These are phyloP conservation scores for Ustilago bromivora DNA, from an alignment of 1,284 basidiomycete genomes.

Conservation along the genomic window DNA sequence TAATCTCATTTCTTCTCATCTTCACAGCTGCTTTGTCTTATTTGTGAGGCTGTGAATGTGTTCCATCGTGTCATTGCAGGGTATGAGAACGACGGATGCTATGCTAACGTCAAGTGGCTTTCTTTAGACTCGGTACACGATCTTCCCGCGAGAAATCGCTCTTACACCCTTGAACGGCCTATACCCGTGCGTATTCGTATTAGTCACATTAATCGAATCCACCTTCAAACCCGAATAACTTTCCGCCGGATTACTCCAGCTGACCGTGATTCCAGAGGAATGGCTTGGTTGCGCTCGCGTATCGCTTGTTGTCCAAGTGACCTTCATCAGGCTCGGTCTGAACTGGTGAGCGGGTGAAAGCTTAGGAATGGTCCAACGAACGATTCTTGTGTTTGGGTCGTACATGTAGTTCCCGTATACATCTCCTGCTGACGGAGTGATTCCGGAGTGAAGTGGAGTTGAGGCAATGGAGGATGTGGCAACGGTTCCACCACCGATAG, in stretches of 20 bases:
- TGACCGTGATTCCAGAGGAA: slow-evolving; percentile 78
- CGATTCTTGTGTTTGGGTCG: slow-evolving; percentile 45
- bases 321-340: slow-evolving; percentile 37
- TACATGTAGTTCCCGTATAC: slow-evolving; percentile 51
- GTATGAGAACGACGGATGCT: neutral
- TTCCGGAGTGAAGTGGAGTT: slow-evolving; percentile 1
- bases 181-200: slow-evolving; percentile 69
- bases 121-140: slow-evolving; percentile 51
- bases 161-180: slow-evolving; percentile 77
- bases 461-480: slow-evolving; percentile 10
- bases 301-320: slow-evolving; percentile 40
- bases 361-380: slow-evolving; percentile 53
- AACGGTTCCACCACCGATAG: slow-evolving; percentile 28
- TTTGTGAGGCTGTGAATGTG: too few relatives aligned
- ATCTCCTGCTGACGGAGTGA: slow-evolving; percentile 19
- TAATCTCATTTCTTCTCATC: neutral
- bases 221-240: slow-evolving; percentile 85
- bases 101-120: neutral
- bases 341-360: slow-evolving; percentile 16
- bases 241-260: slow-evolving; percentile 79
- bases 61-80: neutral
- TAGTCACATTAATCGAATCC: slow-evolving; percentile 83
- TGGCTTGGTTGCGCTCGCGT: slow-evolving; percentile 71
- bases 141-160: slow-evolving; percentile 64
- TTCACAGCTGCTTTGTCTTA: neutral